A percentile compares a stretch with the other conserved stretches of the same genome.
Evolutionary conservation across 164 flowering plant species (phyloP).

Genomic region (Vitis vinifera): DNA sequence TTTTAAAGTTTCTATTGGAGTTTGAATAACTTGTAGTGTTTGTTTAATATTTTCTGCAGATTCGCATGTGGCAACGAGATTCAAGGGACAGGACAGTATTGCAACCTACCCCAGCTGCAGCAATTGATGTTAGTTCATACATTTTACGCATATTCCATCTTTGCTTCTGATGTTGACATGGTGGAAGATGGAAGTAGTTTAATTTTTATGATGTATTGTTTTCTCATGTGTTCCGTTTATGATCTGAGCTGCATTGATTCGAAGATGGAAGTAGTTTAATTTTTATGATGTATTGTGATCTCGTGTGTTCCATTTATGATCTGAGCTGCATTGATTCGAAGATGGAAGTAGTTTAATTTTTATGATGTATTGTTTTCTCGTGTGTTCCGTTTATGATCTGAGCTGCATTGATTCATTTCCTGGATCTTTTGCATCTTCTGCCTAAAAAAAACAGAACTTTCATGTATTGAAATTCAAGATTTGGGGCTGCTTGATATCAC

Average conservation of each 20-base stretch:
- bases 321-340: not conserved
- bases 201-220: not conserved
- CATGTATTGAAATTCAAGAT: too few species aligned
- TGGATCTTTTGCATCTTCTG: not conserved
- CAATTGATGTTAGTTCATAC: constrained; percentile 84
- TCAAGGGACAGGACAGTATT: constrained; percentile 80
- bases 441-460: not conserved
- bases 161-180: not conserved
- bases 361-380: not conserved
- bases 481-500: too few species aligned
- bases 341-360: not conserved
- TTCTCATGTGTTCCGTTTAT: not conserved
- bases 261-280: not conserved
- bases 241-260: not conserved
- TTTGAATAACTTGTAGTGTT: not conserved
- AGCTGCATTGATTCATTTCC: not conserved
- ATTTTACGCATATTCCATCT: constrained; percentile 2
- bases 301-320: not conserved
- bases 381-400: not conserved
- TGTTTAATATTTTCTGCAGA: constrained; percentile 36
- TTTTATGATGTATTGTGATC: not conserved
- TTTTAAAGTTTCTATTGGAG: not conserved
- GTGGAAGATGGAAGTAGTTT: not conserved
- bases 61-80: constrained; percentile 91
- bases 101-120: constrained; percentile 96